Percentiles rank a stretch among this genome's conserved stretches.
phyloP scores from a whole-genome alignment of 345 rosid species.

The Pistacia atlantica region DNA sequence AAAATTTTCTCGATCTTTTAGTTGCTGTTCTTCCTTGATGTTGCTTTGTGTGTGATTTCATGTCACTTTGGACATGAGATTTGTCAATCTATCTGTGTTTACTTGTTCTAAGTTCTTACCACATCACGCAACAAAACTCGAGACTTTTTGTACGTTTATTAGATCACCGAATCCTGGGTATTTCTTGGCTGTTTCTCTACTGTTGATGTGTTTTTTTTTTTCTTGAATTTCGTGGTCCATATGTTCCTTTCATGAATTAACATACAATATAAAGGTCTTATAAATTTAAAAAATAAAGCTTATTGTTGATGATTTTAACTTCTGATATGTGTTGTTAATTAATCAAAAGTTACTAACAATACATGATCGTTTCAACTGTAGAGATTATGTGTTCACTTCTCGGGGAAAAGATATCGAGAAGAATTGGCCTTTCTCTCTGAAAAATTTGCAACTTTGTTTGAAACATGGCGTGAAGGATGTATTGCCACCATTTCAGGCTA shows the following conservation, averaged over 20 bases:
- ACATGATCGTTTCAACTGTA: conserved; percentile 40
- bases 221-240: conserved; percentile 25
- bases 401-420: conserved; percentile 76
- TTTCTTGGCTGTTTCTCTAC: conserved; percentile 34
- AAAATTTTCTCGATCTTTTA: conserved; percentile 13
- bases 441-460: conserved; percentile 75
- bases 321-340: background rate
- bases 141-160: conserved; percentile 18
- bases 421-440: conserved; percentile 89
- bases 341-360: conserved; percentile 17
- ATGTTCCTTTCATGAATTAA: conserved; percentile 16
- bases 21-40: conserved; percentile 18
- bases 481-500: conserved; percentile 80
- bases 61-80: conserved; percentile 24
- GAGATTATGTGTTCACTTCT: conserved; percentile 82
- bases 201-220: conserved; percentile 23
- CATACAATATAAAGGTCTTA: conserved; percentile 35
- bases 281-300: background rate
- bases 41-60: conserved; percentile 39
- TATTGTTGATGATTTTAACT: conserved; percentile 1
- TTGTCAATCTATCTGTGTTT: conserved; percentile 1
- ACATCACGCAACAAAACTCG: conserved; percentile 15
- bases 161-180: conserved; percentile 26
- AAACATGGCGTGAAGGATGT: conserved; percentile 87
- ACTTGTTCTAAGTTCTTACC: conserved; percentile 12